Base-by-base conservation (phyloP, 768 basidiomycete species). In the Leccinum rimulosum region DNA sequence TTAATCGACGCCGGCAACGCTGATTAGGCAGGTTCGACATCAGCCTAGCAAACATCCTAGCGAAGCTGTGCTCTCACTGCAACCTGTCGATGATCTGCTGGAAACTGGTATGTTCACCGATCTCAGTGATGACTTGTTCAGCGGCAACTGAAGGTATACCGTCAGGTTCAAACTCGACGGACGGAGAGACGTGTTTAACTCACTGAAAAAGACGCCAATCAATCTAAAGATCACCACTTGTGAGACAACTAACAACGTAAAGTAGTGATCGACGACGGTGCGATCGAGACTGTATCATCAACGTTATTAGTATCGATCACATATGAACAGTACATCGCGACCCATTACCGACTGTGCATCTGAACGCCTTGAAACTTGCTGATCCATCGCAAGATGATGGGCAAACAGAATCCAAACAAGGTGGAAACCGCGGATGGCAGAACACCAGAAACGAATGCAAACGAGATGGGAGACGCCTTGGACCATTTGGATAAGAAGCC, bases 181-280 rank as follows among this genome's bases (percentile, higher is more conserved):
- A 25, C 3, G 12, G 22, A 22, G 12, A 35, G 35, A 14, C 30
- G 5, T 3, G n/a, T 5, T 35, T 19, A 15, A 79, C 87, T 65
- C 58, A 91, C 91, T 87, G 77, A 94, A 95, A 57, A 87, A 79
- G 51, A 95, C 95, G 64, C 93, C 91, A 61, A 98, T 87, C 58
- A 96, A 74, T 15, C 93, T 96, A 79, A 98, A 99, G 74, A 98
- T 86, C 61, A 99, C 80, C 66, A 99, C 76, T 70, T 98, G 95
- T 53, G 90, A 92, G 74, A 97, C 88, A 59, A 98, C 86, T 73
- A 98, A 79, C 82, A 99, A 98, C 1, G 90, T 80, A 69, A 88
- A 98, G 75, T 98, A 98, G 52, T 94, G 86, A 19, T 93, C 93
- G 40, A 95, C 82, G 59, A 98, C 95, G 38, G 89, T 87, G 35